phyloP scores from a whole-genome alignment of 1,284 basidiomycete species.

The Apiotrichum sp. region DNA sequence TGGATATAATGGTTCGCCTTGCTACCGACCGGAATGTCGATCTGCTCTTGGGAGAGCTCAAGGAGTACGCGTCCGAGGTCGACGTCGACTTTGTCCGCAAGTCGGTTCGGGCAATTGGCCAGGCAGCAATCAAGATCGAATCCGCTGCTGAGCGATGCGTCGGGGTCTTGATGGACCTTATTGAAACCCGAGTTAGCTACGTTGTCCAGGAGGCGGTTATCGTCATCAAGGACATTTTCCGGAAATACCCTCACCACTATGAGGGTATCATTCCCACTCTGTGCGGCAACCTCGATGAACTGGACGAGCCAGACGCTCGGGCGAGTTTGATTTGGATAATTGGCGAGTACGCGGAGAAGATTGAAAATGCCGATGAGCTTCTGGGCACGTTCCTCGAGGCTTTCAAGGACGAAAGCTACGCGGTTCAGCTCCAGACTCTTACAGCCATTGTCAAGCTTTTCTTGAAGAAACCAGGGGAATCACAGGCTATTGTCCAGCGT shows the following conservation, averaged over 20 bases:
- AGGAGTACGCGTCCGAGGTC: conserved; percentile 98
- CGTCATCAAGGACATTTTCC: conserved; percentile 96
- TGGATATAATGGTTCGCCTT: conserved; percentile 97
- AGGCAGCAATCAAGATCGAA: conserved; percentile 94
- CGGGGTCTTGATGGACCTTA: conserved; percentile 72
- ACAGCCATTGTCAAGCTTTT: conserved; percentile 97
- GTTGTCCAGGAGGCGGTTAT: conserved; percentile 97
- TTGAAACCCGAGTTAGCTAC: conserved; percentile 91
- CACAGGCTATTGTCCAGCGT: conserved; percentile 87
- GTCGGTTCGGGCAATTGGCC: conserved; percentile 91
- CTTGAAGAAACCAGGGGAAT: conserved; percentile 84
- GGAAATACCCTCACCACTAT: conserved; percentile 93
- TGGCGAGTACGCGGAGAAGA: conserved; percentile 92
- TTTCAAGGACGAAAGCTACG: conserved; percentile 87
- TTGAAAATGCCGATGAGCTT: conserved; percentile 92
- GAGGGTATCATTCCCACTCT: conserved; percentile 89
- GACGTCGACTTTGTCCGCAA: conserved; percentile 98
- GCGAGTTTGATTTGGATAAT: conserved; percentile 98
- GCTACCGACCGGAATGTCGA: conserved; percentile 83
- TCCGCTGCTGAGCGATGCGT: conserved; percentile 85
- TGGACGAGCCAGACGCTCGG: conserved; percentile 95
- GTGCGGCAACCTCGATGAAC: conserved; percentile 81
- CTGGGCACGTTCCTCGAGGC: conserved; percentile 85
- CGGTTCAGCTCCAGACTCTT: conserved; percentile 80
- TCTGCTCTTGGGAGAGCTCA: conserved; percentile 86